Evolutionary conservation across 495 filamentous ascomycete genomes (phyloP), one percentile per base, ranked within the genome.

Genomic region (Penicillium canariense): DNA sequence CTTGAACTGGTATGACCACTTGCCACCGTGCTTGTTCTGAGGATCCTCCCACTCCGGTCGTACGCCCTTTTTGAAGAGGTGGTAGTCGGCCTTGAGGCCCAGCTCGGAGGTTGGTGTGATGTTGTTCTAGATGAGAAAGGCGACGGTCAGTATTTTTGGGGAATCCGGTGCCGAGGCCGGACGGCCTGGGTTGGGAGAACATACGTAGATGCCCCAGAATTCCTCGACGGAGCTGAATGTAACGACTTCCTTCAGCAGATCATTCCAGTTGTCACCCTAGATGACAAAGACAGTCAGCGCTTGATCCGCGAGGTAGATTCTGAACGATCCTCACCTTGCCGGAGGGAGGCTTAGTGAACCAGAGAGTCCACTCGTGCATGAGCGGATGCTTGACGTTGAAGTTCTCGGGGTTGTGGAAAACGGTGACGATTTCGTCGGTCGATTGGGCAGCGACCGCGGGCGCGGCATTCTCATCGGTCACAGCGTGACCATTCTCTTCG

Each of bases 301-400:
- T 32, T 17, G 43, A 28, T 46, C 10, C 15, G 6, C 0, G 6
- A n/a, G 1, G 18, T 17, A 9, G 2, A 8, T 45, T n/a, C 5
- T 22, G 4, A 22, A 30, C 31, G 40, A 51, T 36, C 28, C 82
- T 47, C 64, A 96, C 94, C 88, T 96, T 97, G 73, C 91, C 91
- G 69, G 87, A 94, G 31, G 94, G 90, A 27, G 94, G 94, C 81
- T 98, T 98, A 66, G 94, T 98, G 77, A 97, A 98, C 94, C 94
- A 98, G 46, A 98, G 78, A 18, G 95, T 97, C 94, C 94, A 98
- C 63, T 88, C 86, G 75, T 96, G 87, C 82, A 94, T 90, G 46
- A 98, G 77, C 35, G 91, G 92, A 70, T 98, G 94, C 78, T 97
- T 97, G 68, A 97, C 92, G 66, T 95, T 97, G 82, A 98, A 98